phyloP scores from a whole-genome alignment of 2,329 filamentous ascomycete species.

The Malbranchea cinnamomea region DNA sequence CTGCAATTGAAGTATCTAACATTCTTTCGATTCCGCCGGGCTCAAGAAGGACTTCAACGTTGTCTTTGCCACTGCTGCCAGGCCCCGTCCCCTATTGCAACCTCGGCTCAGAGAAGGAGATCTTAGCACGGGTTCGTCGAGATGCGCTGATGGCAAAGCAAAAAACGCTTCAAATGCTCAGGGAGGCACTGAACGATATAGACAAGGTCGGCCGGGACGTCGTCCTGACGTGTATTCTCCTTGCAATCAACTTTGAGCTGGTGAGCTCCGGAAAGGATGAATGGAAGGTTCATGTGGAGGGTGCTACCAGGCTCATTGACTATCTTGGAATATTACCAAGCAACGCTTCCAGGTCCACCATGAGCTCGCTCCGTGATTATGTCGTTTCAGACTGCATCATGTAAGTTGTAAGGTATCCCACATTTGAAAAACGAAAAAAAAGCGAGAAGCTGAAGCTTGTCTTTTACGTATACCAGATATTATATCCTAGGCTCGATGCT shows the following conservation, averaged over 20 bases:
- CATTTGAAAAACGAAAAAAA: conserved; percentile 23
- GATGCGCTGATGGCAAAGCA: conserved; percentile 15
- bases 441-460: not conserved
- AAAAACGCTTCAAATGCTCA: conserved; percentile 30
- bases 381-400: conserved; percentile 15
- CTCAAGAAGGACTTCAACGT: conserved; percentile 1
- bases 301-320: conserved; percentile 33
- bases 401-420: conserved; percentile 15
- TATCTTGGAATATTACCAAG: conserved; percentile 7
- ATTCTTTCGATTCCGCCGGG: not conserved
- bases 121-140: not conserved
- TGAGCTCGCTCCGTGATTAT: conserved; percentile 4
- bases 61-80: too few species aligned
- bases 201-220: conserved; percentile 25
- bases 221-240: conserved; percentile 24
- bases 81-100: too few species aligned
- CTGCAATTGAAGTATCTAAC: conserved; percentile 6
- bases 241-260: conserved; percentile 24
- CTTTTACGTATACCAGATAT: conserved; percentile 1
- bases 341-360: not conserved
- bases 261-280: conserved; percentile 36
- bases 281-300: conserved; percentile 38
- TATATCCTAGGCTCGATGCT: conserved; percentile 7
- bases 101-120: not conserved
- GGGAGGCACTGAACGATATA: conserved; percentile 17